Conservation (phyloP, 2,329 filamentous ascomycete genomes). For the Scolecobasidium constrictum region DNA sequence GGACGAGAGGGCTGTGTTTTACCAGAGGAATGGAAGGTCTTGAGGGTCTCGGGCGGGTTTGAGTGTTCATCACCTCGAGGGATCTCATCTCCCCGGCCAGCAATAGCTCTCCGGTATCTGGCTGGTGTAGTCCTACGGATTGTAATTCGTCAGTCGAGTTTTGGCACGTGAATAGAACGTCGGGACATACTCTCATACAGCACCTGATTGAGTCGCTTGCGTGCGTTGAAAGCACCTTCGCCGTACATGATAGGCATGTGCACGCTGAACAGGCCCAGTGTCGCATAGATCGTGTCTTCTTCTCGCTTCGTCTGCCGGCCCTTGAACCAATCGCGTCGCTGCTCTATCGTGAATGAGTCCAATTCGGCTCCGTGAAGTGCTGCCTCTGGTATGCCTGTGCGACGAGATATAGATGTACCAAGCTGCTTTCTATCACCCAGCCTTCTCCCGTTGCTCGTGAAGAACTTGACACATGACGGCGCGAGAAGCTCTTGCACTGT, state of each 20-base stretch:
- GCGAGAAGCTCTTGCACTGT: not conserved
- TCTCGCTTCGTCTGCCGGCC: conserved; percentile 8
- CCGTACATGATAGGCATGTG: conserved; percentile 2
- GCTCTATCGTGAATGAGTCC: conserved; percentile 12
- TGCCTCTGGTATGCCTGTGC: not conserved
- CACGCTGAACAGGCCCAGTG: conserved; percentile 19
- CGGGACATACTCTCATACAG: no score
- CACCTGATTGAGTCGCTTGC: no score
- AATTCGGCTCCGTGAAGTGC: conserved; percentile 1
- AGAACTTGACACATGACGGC: not conserved
- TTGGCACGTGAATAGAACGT: no score
- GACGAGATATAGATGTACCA: not conserved
- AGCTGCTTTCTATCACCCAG: not conserved
- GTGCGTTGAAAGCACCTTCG: conserved; percentile 12
- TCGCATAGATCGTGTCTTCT: conserved; percentile 17
- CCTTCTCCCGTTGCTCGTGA: not conserved
- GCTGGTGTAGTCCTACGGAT: no score
- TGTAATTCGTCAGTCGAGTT: no score
- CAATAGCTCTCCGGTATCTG: no score
- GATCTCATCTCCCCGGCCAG: no score
- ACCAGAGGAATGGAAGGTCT: no score
- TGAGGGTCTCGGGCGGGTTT: no score
- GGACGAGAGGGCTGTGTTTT: no score
- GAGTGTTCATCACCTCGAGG: no score
- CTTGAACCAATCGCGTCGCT: conserved; percentile 17